Evolutionary conservation across 139 green algal species (phyloP), one percentile per base, ranked within the genome.

Genomic region (Haematococcus sp.): DNA sequence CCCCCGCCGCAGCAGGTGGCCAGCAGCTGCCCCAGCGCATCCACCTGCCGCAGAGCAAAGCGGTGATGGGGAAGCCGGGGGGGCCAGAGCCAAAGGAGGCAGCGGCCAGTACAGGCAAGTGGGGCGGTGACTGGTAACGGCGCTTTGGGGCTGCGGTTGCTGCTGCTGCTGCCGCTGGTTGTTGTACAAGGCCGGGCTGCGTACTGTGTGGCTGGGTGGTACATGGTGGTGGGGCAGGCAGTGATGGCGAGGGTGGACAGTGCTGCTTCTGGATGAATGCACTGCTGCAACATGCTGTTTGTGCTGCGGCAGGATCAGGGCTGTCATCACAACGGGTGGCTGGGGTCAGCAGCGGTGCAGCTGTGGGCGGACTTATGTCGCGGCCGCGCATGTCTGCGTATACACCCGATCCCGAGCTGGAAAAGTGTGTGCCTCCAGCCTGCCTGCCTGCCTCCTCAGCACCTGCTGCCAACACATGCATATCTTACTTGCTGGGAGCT

Each of bases 21-120:
- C 64, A 58, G 20, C 68, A 54, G n/a, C 68, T 43, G 7, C 49
- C 70, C 31, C 69, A 64, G 54, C 69, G 70, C 44, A 68, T 81
- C 7, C 28, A 51, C 13, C 51, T 81, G 4, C 69, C 76, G 20
- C 76, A 64, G 9, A 74, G 61, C 22, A 77, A 74, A 25, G 71
- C 76, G 2, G 63, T 65, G 22, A 77, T 65, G 27, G 69, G 63
- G 19, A 69, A 75, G 73, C 54, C 73, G 27, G 22, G 28, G 22
- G 60, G 7, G 11, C 40, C 40, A 49, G 11, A 11, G 7, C 40
- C 40, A 49, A 19, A 7, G 7, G 40, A 7, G 7, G 40, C 40
- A 49, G 40, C n/a, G n/a, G n/a, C n/a, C n/a, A n/a, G n/a, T n/a
- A n/a, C n/a, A n/a, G n/a, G n/a, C n/a, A n/a, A n/a, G n/a, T n/a